Evolutionary conservation across 2,329 filamentous ascomycete genomes (phyloP), one percentile per base, ranked within the genome.

Genomic region (Colletotrichum limetticola): DNA sequence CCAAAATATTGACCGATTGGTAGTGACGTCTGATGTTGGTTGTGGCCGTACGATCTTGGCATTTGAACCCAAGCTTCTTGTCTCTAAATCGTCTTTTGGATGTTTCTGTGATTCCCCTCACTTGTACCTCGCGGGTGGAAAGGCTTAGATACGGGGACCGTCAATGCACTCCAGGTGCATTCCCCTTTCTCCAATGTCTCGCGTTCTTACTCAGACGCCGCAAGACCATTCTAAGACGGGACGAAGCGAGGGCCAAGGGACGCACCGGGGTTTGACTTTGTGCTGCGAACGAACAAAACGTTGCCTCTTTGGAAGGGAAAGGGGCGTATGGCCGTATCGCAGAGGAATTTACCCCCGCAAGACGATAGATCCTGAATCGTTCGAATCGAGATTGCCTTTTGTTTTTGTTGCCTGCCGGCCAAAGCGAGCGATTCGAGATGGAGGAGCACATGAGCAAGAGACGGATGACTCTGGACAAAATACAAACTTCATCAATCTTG

Each of bases 1-100:
- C 53, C 61, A 58, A 73, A 71, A 16, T 22, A 28, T 37, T 66
- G 60, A 42, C 66, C 42, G 60, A 71, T 73, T 66, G 57, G 71
- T n/a, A 53, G 67, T 53, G 60, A 61, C 71, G 60, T 68, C 58
- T 68, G n/a, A 32, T 28, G 52, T 49, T 57, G 52, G 9, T 16
- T 35, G 37, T 68, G 57, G 32, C 30, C 46, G 56, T 71, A 57
- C 56, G 30, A 37, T 19, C 56, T 62, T 67, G 62, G 62, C 57
- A 42, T 42, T 42, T 7, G 14, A 56, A 32, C 19, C 56, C 28
- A 16, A 46, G 28, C 32, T 28, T 59, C n/a, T 3, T 56, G 26
- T n/a, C 59, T 53, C 30, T 26, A 28, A 19, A 19, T 12, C 26
- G 16, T 35, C 28, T 28, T 52, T 53, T 16, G 22, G 24, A 26